Evolutionary conservation across 2,329 filamentous ascomycete species (phyloP), one percentile per base, ranked within the genome.

Genomic region (Alternaria longipes): DNA sequence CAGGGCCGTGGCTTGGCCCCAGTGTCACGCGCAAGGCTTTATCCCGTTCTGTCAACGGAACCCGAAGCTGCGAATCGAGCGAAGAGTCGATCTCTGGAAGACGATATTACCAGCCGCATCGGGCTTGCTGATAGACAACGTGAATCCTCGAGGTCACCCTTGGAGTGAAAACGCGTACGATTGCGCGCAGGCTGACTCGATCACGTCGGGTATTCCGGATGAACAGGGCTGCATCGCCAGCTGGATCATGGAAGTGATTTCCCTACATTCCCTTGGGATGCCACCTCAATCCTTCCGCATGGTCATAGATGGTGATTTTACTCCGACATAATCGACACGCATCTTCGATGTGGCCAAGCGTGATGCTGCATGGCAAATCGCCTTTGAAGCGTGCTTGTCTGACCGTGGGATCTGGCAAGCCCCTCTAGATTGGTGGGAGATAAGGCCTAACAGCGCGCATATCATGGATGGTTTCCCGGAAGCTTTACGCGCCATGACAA

Each of bases 21-120:
- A 56, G 12, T 52, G 46, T 12, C 61, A 66, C 41, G 61, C 14
- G n/a, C 47, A 41, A 24, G 64, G 58, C 4, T 38, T 66, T 2
- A 59, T 66, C 11, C 20, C 49, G 11, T 64, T 55, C 32, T 57
- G 54, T 30, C 24, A 30, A 32, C 45, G 56, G 11, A 66, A 66
- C 16, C 32, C 30, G 16, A n/a, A 24, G 1, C 52, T 66, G 4
- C 54, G 44, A 8, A 26, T 64, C 2, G 45, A 57, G 26, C 49
- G 57, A 8, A 24, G 18, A 6, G 57, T 57, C 5, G 54, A 46
- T 11, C 40, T 60, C 7, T 59, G 50, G 56, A 54, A 45, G 11
- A 24, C 34, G 1, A 34, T 40, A 16, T 32, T 51, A 20, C 42
- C 8, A 45, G 18, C 24, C 5, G 18, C 12, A 4, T 45, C 46